Conservation (phyloP, 2,329 filamentous ascomycete species). For the Trichothecium sympodiale region DNA sequence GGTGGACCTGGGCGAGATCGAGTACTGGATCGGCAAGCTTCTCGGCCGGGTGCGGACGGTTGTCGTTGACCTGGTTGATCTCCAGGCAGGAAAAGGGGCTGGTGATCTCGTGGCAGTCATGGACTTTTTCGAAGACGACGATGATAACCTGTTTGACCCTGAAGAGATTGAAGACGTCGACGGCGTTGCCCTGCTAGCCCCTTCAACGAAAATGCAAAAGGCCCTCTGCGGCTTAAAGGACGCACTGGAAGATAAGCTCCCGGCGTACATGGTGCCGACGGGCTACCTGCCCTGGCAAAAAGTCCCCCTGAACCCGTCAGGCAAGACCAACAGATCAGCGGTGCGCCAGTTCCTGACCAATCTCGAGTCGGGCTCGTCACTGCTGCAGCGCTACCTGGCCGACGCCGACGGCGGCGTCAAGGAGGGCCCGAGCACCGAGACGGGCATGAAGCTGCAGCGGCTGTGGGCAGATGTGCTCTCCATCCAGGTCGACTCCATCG, state of each 20-base stretch:
- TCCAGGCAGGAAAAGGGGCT: conserved; percentile 3
- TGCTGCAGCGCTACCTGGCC: neutral
- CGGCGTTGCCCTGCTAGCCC: conserved; percentile 2
- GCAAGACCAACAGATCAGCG: conserved; percentile 18
- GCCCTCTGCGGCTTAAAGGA: neutral
- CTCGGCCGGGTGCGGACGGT: neutral
- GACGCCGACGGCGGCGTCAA: too few relatives aligned
- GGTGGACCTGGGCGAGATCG: conserved; percentile 1
- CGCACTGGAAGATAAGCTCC: conserved; percentile 12
- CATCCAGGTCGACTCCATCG: conserved; percentile 12
- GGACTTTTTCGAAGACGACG: conserved; percentile 3
- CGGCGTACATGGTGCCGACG: conserved; percentile 6
- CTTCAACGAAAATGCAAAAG: conserved; percentile 1
- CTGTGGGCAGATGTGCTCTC: conserved; percentile 6
- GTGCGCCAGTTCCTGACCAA: conserved; percentile 1
- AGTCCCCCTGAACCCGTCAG: conserved; percentile 29
- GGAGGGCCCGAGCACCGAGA: neutral
- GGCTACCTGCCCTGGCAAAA: conserved; percentile 24
- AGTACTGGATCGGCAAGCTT: conserved; percentile 4
- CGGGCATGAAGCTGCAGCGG: conserved; percentile 1
- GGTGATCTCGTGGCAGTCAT: conserved; percentile 3
- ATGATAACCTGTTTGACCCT: conserved; percentile 1
- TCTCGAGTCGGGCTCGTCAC: conserved; percentile 2
- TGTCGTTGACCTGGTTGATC: conserved; percentile 3
- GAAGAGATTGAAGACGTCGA: conserved; percentile 2